A percentile compares a stretch with the other conserved stretches of the same genome.
Evolutionary conservation across 2,329 filamentous ascomycete genomes (phyloP).

Genomic region (Talaromyces sp.): DNA sequence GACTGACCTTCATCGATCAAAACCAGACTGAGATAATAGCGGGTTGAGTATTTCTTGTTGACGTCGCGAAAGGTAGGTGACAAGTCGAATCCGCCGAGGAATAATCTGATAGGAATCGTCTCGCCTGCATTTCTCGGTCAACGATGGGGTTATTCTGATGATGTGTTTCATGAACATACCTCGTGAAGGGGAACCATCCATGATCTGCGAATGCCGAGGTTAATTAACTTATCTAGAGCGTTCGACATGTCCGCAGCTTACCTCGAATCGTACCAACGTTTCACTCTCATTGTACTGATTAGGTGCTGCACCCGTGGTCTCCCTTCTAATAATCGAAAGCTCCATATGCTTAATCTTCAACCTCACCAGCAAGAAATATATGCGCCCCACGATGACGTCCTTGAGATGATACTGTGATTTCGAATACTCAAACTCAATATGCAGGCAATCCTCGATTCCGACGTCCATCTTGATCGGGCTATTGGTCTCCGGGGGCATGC

Average conservation of each 20-base stretch:
- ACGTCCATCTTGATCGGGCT: conserved; percentile 99
- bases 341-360: conserved; percentile 99
- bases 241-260: conserved; percentile 34
- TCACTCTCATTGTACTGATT: conserved; percentile 99
- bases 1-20: conserved; percentile 83
- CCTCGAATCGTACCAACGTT: conserved; percentile 93
- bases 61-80: conserved; percentile 98
- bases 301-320: conserved; percentile 92
- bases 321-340: conserved; percentile 90
- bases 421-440: conserved; percentile 99
- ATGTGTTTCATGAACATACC: conserved; percentile 51
- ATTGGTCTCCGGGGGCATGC: conserved; percentile 97
- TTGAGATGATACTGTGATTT: conserved; percentile 99
- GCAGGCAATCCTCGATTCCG: conserved; percentile 96
- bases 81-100: conserved; percentile 94
- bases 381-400: conserved; percentile 96
- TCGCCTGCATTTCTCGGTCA: conserved; percentile 51
- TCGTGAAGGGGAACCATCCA: conserved; percentile 97
- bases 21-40: conserved; percentile 95
- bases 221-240: background rate
- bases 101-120: conserved; percentile 94
- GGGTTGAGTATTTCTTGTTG: conserved; percentile 98
- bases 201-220: conserved; percentile 60
- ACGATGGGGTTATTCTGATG: too few species aligned
- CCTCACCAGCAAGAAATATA: conserved; percentile 95